These are phyloP conservation scores for Phaeosphaeriaceae sp. DNA, from an alignment of 2,329 filamentous ascomycete species.

Conservation along the genomic window DNA sequence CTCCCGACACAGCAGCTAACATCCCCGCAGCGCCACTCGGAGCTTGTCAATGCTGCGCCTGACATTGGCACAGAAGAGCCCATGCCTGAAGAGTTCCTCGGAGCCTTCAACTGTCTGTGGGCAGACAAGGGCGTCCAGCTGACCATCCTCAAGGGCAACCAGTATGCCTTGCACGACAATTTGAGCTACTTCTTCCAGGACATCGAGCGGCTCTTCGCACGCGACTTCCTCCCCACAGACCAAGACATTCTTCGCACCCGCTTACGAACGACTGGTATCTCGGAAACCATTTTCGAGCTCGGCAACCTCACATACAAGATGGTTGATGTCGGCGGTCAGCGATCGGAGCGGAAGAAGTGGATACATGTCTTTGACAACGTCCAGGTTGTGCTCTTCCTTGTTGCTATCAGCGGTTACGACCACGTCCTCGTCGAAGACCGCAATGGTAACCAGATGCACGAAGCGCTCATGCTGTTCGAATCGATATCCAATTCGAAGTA, in stretches of 20 bases:
- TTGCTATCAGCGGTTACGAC: constrained; percentile 95
- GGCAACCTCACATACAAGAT: constrained; percentile 94
- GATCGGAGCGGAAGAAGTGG: constrained; percentile 96
- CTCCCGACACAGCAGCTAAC: constrained; percentile 9
- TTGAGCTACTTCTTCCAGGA: constrained; percentile 86
- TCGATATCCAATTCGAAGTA: constrained; percentile 61
- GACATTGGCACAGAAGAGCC: constrained; percentile 84
- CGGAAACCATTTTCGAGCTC: constrained; percentile 91
- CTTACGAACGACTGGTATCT: constrained; percentile 92
- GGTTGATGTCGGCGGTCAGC: constrained; percentile 93
- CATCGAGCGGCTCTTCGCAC: constrained; percentile 67
- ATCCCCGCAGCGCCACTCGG: constrained; percentile 72
- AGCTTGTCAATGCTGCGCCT: constrained; percentile 76
- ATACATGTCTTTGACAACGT: constrained; percentile 97
- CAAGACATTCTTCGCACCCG: constrained; percentile 93
- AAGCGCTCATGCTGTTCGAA: constrained; percentile 62
- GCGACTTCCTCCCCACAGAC: constrained; percentile 85
- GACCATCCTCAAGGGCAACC: constrained; percentile 92
- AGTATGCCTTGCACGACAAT: constrained; percentile 96
- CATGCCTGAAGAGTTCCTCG: constrained; percentile 78
- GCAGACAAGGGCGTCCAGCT: constrained; percentile 80
- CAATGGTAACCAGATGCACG: constrained; percentile 73
- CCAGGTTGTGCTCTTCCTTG: constrained; percentile 89
- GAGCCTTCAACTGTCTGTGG: constrained; percentile 87
- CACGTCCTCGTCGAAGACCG: constrained; percentile 96